Evolutionary conservation across 2,329 filamentous ascomycete genomes (phyloP).

Genomic region (Bimuria novae-zelandiae): DNA sequence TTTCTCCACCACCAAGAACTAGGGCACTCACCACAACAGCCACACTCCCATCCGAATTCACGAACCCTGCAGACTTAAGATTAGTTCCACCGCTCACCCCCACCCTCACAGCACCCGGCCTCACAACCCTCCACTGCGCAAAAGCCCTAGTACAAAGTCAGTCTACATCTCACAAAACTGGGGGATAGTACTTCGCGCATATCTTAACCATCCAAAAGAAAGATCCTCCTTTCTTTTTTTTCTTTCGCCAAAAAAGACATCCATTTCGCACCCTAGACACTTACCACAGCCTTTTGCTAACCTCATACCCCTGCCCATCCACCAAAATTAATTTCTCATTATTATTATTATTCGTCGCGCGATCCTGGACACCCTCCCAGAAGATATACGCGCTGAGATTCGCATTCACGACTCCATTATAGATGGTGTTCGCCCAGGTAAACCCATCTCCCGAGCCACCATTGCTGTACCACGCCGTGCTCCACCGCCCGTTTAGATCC

Average conservation of each 20-base stretch:
- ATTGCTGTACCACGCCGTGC: conserved; percentile 53
- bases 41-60: conserved; percentile 39
- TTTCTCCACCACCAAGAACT: neutral
- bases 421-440: conserved; percentile 61
- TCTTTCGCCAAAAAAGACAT: too few relatives aligned
- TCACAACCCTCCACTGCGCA: conserved; percentile 47
- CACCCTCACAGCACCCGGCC: conserved; percentile 47
- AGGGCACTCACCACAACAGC: conserved; percentile 23
- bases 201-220: too few relatives aligned
- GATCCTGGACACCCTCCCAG: conserved; percentile 56
- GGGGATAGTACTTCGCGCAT: too few relatives aligned
- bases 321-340: conserved; percentile 44
- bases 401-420: conserved; percentile 54
- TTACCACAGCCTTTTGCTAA: conserved; percentile 47
- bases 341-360: conserved; percentile 44
- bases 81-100: conserved; percentile 35
- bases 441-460: conserved; percentile 58
- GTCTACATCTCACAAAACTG: too few relatives aligned
- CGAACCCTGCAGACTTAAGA: conserved; percentile 40
- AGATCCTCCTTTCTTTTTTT: too few relatives aligned
- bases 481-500: conserved; percentile 49
- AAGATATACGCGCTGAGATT: conserved; percentile 60
- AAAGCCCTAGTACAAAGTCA: too few relatives aligned
- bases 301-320: conserved; percentile 39
- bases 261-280: too few relatives aligned